phyloP scores from a whole-genome alignment of 768 basidiomycete genomes.

The Mycena vulgaris region DNA sequence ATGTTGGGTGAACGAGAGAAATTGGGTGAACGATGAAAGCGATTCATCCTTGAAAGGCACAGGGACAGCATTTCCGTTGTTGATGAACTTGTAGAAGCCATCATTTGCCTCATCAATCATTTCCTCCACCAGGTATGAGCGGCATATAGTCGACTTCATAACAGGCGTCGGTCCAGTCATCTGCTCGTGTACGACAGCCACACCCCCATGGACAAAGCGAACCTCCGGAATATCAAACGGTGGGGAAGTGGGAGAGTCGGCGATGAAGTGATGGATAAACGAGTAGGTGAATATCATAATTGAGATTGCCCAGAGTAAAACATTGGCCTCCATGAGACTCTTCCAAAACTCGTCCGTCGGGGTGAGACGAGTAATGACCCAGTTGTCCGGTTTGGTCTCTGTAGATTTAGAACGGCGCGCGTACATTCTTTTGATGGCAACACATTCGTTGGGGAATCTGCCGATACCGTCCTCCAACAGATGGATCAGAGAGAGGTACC shows the following conservation, averaged over 20 bases:
- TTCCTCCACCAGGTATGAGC: conserved; percentile 9
- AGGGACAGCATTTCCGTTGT: neutral
- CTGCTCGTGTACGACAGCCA: neutral
- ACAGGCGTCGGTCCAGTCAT: neutral
- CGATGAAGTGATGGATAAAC: conserved; percentile 6
- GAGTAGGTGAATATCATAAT: neutral
- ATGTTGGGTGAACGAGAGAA: conserved; percentile 38
- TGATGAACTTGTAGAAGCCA: neutral
- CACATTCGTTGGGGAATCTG: neutral
- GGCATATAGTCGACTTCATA: neutral
- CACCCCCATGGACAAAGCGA: conserved; percentile 10
- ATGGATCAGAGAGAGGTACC: neutral
- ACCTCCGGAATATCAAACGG: conserved; percentile 5
- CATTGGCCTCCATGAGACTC: conserved; percentile 19
- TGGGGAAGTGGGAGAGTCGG: neutral
- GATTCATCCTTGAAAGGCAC: neutral
- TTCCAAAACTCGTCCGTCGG: conserved; percentile 2
- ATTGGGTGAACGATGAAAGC: conserved; percentile 14
- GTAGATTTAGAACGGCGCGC: neutral
- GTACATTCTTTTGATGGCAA: conserved; percentile 1
- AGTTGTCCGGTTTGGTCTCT: neutral
- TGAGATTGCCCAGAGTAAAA: conserved; percentile 11
- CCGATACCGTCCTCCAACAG: neutral
- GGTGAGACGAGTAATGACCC: neutral
- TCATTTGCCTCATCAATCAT: neutral